Conservation (phyloP, 495 filamentous ascomycete genomes). For the Sordaria brevicollis region DNA sequence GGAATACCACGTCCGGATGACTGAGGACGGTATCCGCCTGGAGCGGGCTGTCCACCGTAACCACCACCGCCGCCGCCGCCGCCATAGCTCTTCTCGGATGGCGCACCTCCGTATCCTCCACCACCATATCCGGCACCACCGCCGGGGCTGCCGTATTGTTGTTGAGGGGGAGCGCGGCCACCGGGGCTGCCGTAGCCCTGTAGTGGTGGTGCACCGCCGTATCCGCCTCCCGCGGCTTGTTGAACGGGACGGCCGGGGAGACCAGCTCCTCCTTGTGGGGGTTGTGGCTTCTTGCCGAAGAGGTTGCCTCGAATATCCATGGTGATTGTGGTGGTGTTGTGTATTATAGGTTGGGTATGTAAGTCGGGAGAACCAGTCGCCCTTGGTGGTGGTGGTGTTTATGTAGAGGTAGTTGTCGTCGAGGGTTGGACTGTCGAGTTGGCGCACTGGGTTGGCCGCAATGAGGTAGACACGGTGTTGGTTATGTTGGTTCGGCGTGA, state of each 20-base stretch:
- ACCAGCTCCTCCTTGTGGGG: conserved; percentile 11
- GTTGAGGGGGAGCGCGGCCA: conserved; percentile 4
- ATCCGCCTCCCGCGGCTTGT: conserved; percentile 10
- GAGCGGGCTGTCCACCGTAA: conserved; percentile 3
- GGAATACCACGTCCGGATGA: conserved; percentile 5
- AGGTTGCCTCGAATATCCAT: conserved; percentile 34
- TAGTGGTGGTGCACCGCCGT: conserved; percentile 7
- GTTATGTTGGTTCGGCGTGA: background rate
- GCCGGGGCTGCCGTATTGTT: conserved; percentile 2
- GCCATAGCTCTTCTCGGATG: background rate
- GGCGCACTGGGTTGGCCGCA: background rate
- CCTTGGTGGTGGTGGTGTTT: background rate
- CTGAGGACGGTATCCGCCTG: conserved; percentile 2
- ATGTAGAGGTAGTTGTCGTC: background rate
- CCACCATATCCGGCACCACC: conserved; percentile 1
- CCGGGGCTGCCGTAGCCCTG: conserved; percentile 14
- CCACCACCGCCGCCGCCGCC: conserved; percentile 9
- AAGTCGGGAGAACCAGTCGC: background rate
- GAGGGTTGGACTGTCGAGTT: background rate
- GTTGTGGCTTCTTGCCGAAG: conserved; percentile 22
- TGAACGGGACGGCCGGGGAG: conserved; percentile 22
- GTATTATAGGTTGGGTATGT: background rate
- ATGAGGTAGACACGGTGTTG: conserved; percentile 2
- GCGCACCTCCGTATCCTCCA: background rate
- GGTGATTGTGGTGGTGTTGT: background rate